phyloP scores from a whole-genome alignment of 2,329 filamentous ascomycete species.

The Byssochlamys sp. region DNA sequence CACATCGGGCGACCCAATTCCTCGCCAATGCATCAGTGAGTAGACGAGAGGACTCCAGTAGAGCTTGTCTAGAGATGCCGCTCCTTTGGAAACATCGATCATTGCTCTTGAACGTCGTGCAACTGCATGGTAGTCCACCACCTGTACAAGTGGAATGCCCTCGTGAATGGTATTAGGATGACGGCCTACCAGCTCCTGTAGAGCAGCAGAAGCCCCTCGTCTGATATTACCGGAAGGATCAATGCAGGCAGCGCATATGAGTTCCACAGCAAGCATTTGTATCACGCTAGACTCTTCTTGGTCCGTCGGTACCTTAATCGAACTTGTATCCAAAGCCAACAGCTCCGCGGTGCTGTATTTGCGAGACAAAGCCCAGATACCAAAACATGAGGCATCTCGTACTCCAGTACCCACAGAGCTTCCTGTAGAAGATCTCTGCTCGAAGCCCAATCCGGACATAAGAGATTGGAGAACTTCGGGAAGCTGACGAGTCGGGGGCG shows the following conservation, averaged over 20 bases:
- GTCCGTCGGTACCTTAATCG: conserved; percentile 19
- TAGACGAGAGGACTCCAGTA: conserved; percentile 63
- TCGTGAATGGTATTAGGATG: conserved; percentile 75
- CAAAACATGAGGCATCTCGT: conserved; percentile 89
- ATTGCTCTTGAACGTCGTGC: conserved; percentile 78
- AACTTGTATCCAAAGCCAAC: conserved; percentile 44
- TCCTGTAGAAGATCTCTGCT: conserved; percentile 79
- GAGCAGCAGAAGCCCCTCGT: conserved; percentile 78
- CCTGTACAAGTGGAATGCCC: conserved; percentile 78
- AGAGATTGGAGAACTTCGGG: conserved; percentile 66
- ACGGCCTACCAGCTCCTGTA: conserved; percentile 87
- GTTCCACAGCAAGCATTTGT: conserved; percentile 69
- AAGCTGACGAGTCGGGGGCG: conserved; percentile 62
- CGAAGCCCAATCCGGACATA: conserved; percentile 71
- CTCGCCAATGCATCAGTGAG: conserved; percentile 72
- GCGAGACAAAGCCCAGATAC: conserved; percentile 82
- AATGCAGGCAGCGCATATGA: conserved; percentile 71
- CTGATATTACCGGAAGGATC: conserved; percentile 90
- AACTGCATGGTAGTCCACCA: conserved; percentile 86
- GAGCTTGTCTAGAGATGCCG: conserved; percentile 52
- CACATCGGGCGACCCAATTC: conserved; percentile 69
- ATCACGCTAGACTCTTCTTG: conserved; percentile 42
- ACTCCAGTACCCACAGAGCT: conserved; percentile 79
- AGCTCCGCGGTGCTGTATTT: conserved; percentile 77
- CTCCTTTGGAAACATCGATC: conserved; percentile 61